A percentile compares a stretch with the other conserved stretches of the same genome.
Evolutionary conservation across 2,329 filamentous ascomycete genomes (phyloP).

Genomic region (Aquanectria penicillioides): DNA sequence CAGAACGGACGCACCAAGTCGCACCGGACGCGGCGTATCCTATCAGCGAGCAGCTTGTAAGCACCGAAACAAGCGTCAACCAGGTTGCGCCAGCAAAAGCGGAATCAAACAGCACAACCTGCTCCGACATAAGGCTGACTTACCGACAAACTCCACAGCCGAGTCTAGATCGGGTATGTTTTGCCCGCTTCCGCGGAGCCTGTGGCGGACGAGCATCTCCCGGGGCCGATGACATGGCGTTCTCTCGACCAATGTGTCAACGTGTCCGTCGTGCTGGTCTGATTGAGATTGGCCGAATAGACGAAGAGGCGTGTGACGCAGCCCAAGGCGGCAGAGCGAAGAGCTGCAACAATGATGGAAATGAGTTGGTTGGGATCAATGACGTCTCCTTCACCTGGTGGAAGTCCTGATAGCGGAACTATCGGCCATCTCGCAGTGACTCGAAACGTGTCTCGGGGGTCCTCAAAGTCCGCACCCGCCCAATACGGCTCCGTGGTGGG

Average conservation of each 20-base stretch:
- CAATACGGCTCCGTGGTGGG: constrained; percentile 13
- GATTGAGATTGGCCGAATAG: too few relatives aligned
- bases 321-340: background rate
- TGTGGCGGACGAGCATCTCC: background rate
- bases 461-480: too few relatives aligned
- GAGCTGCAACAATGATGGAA: background rate
- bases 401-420: background rate
- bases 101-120: background rate
- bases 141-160: constrained; percentile 34
- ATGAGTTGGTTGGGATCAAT: background rate
- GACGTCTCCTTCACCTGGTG: background rate
- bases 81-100: background rate
- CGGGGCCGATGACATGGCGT: constrained; percentile 2
- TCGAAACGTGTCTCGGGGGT: background rate
- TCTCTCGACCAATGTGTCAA: background rate
- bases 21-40: constrained; percentile 31
- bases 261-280: too few relatives aligned
- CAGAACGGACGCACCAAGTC: constrained; percentile 23
- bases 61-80: background rate
- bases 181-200: constrained; percentile 27
- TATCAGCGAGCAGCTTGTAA: background rate
- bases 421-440: background rate
- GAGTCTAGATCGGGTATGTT: constrained; percentile 31
- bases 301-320: too few relatives aligned
- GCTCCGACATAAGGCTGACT: background rate